Evolutionary conservation across 225 moss, liverwort and hornwort genomes (phyloP), one percentile per base, ranked within the genome.

Genomic region (Physcomitrellopsis africana): DNA sequence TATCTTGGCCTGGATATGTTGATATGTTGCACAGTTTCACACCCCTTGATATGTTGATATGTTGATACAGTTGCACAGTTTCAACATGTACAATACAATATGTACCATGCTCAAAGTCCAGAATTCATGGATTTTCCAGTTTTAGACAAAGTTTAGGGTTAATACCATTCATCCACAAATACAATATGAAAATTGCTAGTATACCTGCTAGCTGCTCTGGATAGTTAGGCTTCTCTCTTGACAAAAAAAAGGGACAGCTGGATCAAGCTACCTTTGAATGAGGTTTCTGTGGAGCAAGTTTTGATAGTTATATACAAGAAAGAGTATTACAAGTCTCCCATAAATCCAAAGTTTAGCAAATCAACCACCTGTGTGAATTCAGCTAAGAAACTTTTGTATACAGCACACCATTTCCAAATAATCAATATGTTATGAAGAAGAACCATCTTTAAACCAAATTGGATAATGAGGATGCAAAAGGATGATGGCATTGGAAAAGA

Each of bases 401-500:
- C 18, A 20, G 41, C 51, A 76, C 15, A 51, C 13, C 23, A 42
- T 63, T 9, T 6, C 51, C 1, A 63, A 53, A 63, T 17, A 19
- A 42, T 41, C 18, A 17, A 67, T 48, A 11, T 51, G 51, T n/a
- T n/a, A n/a, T 37, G 17, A 67, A 22, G 10, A 76, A 59, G 41
- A 24, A 51, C 37, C 49, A 68, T 44, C 12, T 63, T 68, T 45
- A 51, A 14, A 52, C 63, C 74, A 29, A 70, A 65, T 22, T 73
- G 49, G 72, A 74, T 29, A n/a, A 81, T 37, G 23, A 51, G 72
- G 68, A 78, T 46, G 67, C 63, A 55, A 75, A 75, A 67, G 78
- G 10, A 14, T 81, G 58, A 76, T 22, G 67, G 78, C 46, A 67
- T 57, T 71, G 66, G 65, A 61, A 76, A 87, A 56, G 55, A 63